Percentiles rank a stretch among this genome's conserved stretches.
Evolutionary conservation across 257 asterid genomes (phyloP).

Genomic region (Solanum pinnatisectum): DNA sequence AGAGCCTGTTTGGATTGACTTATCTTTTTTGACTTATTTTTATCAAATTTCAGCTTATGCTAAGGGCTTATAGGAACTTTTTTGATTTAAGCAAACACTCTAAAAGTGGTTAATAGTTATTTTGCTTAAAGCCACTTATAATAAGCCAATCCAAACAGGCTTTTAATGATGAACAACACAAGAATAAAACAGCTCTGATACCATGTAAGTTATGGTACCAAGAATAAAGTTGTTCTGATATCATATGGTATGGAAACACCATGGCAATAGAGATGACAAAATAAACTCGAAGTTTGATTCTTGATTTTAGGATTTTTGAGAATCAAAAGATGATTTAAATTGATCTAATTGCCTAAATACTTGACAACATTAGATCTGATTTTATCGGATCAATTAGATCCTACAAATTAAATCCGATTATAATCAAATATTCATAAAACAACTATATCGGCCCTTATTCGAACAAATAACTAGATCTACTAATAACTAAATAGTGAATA

Average conservation of each 20-base stretch:
- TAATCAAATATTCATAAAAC: not conserved
- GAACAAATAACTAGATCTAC: not conserved
- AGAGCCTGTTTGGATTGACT: too few species aligned
- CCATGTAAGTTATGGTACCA: not conserved
- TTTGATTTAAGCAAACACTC: not conserved
- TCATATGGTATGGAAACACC: not conserved
- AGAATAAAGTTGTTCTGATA: not conserved
- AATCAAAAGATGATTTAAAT: not conserved
- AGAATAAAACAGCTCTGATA: not conserved
- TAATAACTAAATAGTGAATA: not conserved
- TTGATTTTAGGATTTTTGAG: not conserved
- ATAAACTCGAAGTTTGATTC: not conserved
- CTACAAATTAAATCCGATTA: not conserved
- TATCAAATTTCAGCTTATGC: too few species aligned
- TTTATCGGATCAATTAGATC: not conserved
- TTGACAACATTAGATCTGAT: not conserved
- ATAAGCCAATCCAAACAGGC: not conserved
- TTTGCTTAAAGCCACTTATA: not conserved
- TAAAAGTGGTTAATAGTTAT: not conserved
- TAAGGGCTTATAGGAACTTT: not conserved
- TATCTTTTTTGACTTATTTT: too few species aligned
- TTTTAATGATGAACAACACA: not conserved
- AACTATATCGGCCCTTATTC: not conserved
- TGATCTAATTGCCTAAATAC: not conserved
- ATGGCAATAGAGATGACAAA: not conserved